Percentiles rank a stretch among this genome's conserved stretches.
Conservation (phyloP, 768 basidiomycete species). For the Nidularia sp. region DNA sequence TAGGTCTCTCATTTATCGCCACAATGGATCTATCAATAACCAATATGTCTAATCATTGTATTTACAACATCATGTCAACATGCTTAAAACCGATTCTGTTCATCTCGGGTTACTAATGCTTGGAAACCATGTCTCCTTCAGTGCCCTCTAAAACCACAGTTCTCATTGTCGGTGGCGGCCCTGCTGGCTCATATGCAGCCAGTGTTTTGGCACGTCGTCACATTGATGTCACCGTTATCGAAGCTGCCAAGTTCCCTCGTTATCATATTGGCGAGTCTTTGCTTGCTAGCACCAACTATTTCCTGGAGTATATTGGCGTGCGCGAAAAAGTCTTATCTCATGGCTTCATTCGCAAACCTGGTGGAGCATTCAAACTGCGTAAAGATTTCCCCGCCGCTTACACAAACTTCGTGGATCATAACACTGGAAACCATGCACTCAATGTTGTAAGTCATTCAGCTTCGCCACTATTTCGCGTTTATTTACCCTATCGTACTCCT, state of each 20-base stretch:
- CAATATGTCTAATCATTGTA: too few relatives aligned
- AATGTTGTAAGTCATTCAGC: constrained; percentile 21
- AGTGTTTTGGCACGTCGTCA: constrained; percentile 18
- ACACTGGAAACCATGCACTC: constrained; percentile 16
- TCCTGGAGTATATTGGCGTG: constrained; percentile 19
- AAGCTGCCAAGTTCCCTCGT: constrained; percentile 20
- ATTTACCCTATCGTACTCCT: too few relatives aligned
- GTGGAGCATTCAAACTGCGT: constrained; percentile 1
- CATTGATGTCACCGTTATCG: constrained; percentile 19
- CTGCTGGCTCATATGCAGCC: constrained; percentile 23
- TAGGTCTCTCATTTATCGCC: too few relatives aligned
- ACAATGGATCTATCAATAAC: too few relatives aligned
- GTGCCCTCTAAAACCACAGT: constrained; percentile 2
- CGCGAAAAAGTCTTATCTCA: constrained; percentile 14
- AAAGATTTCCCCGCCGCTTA: not conserved
- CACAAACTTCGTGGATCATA: constrained; percentile 21
- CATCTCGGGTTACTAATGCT: too few relatives aligned
- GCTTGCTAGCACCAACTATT: constrained; percentile 12
- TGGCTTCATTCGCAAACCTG: constrained; percentile 17
- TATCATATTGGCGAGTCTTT: constrained; percentile 3
- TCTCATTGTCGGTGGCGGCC: constrained; percentile 17
- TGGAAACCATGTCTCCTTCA: not conserved
- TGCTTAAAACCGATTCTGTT: too few relatives aligned
- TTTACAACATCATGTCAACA: too few relatives aligned
- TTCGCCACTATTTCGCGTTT: too few relatives aligned